Base-by-base conservation (phyloP, 805 yeast genomes). In the Pichia paraexigua region DNA sequence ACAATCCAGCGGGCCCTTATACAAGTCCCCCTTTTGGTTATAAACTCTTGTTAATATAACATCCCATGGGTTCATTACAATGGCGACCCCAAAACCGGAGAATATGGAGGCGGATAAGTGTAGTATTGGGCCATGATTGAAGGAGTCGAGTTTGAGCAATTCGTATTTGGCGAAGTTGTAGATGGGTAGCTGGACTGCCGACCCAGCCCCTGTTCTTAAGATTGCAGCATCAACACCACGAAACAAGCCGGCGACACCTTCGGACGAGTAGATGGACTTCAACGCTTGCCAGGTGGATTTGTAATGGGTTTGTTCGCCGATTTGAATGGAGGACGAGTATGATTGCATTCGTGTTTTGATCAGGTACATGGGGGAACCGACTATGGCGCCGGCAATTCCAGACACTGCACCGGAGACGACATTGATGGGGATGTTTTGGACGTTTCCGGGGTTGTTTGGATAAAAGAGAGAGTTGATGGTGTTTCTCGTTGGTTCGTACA, bases 41-140 rank as follows among this genome's bases (percentile, higher is more conserved):
- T 92, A 94, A 66, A 94, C 85, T 72, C 99, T 80, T 1, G 99
- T 94, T 70, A 94, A 74, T 48, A 94, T 78, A 44, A 94, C 98
- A 68, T 94, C 99, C 80, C 96, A 90, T 17, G 99, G 98, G 66
- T 91, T 94, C 97, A 94, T 92, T 32, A 88, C 96, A 21, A 91
- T 74, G 48, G 95, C 91, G 32, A 94, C 98, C 60, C 96, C 97
- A 41, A 90, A 65, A 44, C 99, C 99, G 9, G 97, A 83, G 56
- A 77, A 71, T 1, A 91, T 80, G 43, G 90, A 80, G 1, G 96
- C 80, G 12, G 77, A 62, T 55, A 92, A 74, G 66, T 90, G 96
- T 54, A 87, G 71, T 2, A 75, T 73, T 2, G 91, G 76, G 32
- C 91, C 88, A 41, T 85, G 85, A 6, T 67, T 65, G 52, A 83